Evolutionary conservation across 805 yeast genomes (phyloP).

Genomic region (Schwanniomyces vanrijiae): DNA sequence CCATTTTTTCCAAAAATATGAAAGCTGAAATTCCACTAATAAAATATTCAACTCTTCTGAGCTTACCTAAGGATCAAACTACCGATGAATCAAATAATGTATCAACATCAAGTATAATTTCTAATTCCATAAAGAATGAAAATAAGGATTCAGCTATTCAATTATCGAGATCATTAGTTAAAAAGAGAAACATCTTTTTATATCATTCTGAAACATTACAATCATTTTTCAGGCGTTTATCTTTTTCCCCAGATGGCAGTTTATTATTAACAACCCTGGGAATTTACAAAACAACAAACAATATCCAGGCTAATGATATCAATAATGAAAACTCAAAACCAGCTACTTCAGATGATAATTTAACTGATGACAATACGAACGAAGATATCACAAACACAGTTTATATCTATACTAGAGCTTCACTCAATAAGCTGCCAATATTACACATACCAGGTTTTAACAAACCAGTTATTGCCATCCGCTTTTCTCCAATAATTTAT

Average conservation of each 20-base stretch:
- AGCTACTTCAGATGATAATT: not conserved
- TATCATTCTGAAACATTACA: constrained; percentile 87
- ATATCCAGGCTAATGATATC: not conserved
- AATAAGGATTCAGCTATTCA: not conserved
- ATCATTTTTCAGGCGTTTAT: constrained; percentile 83
- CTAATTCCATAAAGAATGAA: not conserved
- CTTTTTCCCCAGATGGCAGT: constrained; percentile 89
- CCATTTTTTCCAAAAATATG: constrained; percentile 4
- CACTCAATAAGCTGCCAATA: constrained; percentile 67
- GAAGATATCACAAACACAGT: constrained; percentile 65
- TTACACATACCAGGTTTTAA: constrained; percentile 76
- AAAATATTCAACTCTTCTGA: not conserved
- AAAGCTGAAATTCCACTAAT: constrained; percentile 8
- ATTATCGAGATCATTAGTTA: constrained; percentile 19
- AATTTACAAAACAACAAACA: constrained; percentile 36
- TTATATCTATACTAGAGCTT: constrained; percentile 72
- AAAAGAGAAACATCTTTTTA: constrained; percentile 21
- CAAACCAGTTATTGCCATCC: constrained; percentile 81
- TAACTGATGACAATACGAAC: constrained; percentile 7
- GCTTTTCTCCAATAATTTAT: constrained; percentile 72
- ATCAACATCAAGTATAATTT: not conserved
- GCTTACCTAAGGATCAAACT: not conserved
- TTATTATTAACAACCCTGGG: constrained; percentile 76
- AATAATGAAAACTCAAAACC: not conserved
- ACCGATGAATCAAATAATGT: not conserved